Evolutionary conservation across 495 filamentous ascomycete genomes (phyloP), one percentile per base, ranked within the genome.

Genomic region (Penicillium daleae): DNA sequence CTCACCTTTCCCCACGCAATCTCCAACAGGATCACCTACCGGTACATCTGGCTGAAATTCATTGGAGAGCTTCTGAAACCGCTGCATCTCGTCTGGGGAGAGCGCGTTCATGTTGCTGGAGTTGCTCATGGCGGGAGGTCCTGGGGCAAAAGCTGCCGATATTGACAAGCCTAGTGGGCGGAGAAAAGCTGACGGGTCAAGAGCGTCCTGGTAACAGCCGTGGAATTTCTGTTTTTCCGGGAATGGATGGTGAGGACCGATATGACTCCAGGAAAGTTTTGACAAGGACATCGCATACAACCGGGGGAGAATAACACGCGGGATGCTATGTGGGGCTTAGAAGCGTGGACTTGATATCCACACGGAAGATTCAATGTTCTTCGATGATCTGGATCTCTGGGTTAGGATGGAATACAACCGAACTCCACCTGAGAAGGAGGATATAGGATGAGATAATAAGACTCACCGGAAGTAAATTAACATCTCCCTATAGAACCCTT

Each of bases 21-120:
- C 42, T 46, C 1, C 12, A 46, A 46, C 19, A 13, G 21, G 10
- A 46, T 46, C 19, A 12, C 42, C 19, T 57, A 92, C 91, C 81
- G 85, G 75, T 40, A 87, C 75, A 54, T 87, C 79, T 0, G 90
- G 87, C 61, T 90, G 85, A 65, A 88, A 93, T 50, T 88, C 83
- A 57, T 82, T 81, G 52, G 82, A 85, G 31, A 84, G 71, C 64
- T 81, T 77, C 67, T 85, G 81, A 70, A 82, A 80, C 17, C 80
- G 75, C 64, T 83, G 80, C 76, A 85, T 77, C 60, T 85, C 82
- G 52, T 81, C 81, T 40, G 76, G 71, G 0, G 82, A 79, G 50
- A 84, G 66, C 27, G 77, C 62, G 62, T 79, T 80, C 79, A 83
- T 80, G 55, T 72, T 79, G 72, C 66, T 65, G 6, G 63, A 63